Evolutionary conservation across 2,329 filamentous ascomycete genomes (phyloP), one percentile per base, ranked within the genome.

Genomic region (Colletotrichum orchidophilum): DNA sequence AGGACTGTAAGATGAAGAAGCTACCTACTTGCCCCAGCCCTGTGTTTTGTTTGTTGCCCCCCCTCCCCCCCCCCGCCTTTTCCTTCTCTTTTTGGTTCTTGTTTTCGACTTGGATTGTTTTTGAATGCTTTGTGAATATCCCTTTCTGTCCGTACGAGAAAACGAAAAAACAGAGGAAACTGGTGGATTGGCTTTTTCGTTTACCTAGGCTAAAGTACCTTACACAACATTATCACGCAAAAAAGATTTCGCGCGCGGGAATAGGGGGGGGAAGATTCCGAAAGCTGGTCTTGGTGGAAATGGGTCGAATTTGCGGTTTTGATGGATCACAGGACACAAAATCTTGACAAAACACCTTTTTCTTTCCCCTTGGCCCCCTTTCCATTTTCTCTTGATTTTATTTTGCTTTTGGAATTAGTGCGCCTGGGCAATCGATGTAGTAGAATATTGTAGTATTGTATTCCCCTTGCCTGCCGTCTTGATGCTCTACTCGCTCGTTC

Each of bases 281-380:
- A 21, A 13, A 26, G 13, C 21, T 49, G n/a, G 42, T 18, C 31
- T 15, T 26, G 59, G 27, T 21, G 42, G 64, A 63, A 55, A 63
- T 39, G 53, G 53, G 46, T 26, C n/a, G 39, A 18, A 12, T 54
- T 53, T 66, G 54, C 54, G 26, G 59, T 55, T 15, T 61, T 24
- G 27, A 15, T 60, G 58, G 46, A 71, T 46, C 52, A 71, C 69
- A 70, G 59, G n/a, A 70, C 69, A 65, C 59, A 42, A 50, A 31
- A 71, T 33, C 42, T 50, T n/a, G 42, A 52, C 52, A 54, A 64
- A 55, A n/a, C 39, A 9, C 39, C 11, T n/a, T 58, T 39, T 52
- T 33, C 5, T 15, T 35, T 55, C 33, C 27, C 27, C 13, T 53
- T 33, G 55, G 59, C 64, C 60, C 60, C 62, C 58, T 53, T 15